phyloP scores from a whole-genome alignment of 345 rosid genomes.

The Melastoma malabathricum region DNA sequence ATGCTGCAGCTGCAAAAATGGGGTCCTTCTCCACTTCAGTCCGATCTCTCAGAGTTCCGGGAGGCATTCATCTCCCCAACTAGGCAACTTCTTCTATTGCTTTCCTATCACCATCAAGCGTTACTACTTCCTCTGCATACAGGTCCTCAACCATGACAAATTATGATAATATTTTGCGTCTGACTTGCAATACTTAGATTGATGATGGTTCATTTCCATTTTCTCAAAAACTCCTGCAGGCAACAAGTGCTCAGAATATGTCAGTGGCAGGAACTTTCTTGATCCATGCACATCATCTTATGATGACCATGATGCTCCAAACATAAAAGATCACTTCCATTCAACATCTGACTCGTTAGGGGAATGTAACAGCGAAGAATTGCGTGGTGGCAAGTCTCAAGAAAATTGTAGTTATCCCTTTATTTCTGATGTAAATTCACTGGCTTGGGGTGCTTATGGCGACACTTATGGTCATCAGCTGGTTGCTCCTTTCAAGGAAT shows the following conservation, averaged over 20 bases:
- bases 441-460: constrained; percentile 87
- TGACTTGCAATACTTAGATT: background rate
- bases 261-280: constrained; percentile 16
- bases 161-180: background rate
- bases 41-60: constrained; percentile 61
- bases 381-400: constrained; percentile 20
- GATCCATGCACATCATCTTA: constrained; percentile 22
- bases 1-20: constrained; percentile 74
- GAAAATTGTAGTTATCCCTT: constrained; percentile 29
- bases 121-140: constrained; percentile 55
- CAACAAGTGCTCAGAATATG: constrained; percentile 16
- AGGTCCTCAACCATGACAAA: constrained; percentile 23
- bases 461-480: constrained; percentile 51
- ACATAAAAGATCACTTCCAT: constrained; percentile 26
- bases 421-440: constrained; percentile 58
- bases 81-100: constrained; percentile 49
- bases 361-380: constrained; percentile 30
- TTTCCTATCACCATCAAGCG: constrained; percentile 59
- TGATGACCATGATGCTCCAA: constrained; percentile 23
- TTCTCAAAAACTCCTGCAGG: constrained; percentile 12
- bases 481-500: constrained; percentile 55
- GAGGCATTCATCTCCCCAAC: constrained; percentile 90
- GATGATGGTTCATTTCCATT: constrained; percentile 2
- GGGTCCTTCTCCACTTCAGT: constrained; percentile 41
- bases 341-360: constrained; percentile 37